Conservation (phyloP, 2,329 filamentous ascomycete genomes). For the Exophiala calicioides region DNA sequence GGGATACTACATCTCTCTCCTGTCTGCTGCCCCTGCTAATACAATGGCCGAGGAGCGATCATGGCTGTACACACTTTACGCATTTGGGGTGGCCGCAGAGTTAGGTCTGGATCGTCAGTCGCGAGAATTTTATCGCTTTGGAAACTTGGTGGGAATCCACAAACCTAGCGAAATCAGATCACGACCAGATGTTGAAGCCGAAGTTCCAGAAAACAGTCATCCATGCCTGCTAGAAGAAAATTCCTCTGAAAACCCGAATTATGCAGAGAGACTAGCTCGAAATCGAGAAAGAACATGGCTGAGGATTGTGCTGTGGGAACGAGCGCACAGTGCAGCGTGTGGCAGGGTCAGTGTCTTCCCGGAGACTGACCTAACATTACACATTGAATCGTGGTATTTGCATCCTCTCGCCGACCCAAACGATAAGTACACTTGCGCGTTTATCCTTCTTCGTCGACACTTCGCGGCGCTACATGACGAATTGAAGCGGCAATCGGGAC, state of each 20-base stretch:
- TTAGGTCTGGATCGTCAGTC: slow-evolving; percentile 32
- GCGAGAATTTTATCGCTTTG: background rate
- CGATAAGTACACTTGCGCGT: slow-evolving; percentile 36
- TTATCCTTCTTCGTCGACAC: slow-evolving; percentile 31
- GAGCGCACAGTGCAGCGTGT: slow-evolving; percentile 35
- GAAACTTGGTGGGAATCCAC: background rate
- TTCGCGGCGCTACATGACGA: slow-evolving; percentile 30
- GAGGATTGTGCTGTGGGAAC: slow-evolving; percentile 36
- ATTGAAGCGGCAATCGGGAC: slow-evolving; percentile 17
- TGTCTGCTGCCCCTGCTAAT: slow-evolving; percentile 34
- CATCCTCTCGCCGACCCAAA: slow-evolving; percentile 34
- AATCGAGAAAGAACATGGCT: slow-evolving; percentile 38
- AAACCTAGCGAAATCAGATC: background rate
- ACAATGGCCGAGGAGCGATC: slow-evolving; percentile 33
- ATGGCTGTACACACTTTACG: slow-evolving; percentile 37
- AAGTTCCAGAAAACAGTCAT: background rate
- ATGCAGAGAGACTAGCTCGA: slow-evolving; percentile 26
- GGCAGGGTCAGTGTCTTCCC: slow-evolving; percentile 34
- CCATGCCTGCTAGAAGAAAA: background rate
- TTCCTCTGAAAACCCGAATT: background rate
- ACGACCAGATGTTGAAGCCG: background rate
- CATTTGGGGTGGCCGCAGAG: slow-evolving; percentile 34
- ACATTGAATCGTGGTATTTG: slow-evolving; percentile 35
- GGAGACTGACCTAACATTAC: slow-evolving; percentile 33
- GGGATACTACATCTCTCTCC: slow-evolving; percentile 37